phyloP scores from a whole-genome alignment of 2,329 filamentous ascomycete species.

The Massarina eburnea region DNA sequence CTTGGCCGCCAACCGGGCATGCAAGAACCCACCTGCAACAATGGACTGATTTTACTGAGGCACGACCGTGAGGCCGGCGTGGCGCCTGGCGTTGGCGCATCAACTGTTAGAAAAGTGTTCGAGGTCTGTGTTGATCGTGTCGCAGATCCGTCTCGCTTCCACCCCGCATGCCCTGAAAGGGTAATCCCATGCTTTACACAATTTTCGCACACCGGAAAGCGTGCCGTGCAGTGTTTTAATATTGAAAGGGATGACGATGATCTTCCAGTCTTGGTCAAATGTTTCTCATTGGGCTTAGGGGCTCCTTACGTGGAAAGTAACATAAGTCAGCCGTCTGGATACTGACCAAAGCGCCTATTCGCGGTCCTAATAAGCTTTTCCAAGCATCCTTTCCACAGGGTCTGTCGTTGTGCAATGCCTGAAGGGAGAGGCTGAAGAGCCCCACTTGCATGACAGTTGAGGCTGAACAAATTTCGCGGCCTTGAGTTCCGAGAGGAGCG shows the following conservation, averaged over 20 bases:
- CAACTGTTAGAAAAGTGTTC: conserved; percentile 36
- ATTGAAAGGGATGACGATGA: neutral
- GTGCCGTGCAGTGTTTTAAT: neutral
- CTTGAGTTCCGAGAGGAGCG: conserved; percentile 25
- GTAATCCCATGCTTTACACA: conserved; percentile 8
- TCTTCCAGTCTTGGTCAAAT: neutral
- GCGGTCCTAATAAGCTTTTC: conserved; percentile 21
- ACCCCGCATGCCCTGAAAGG: conserved; percentile 22
- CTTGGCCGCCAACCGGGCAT: conserved; percentile 33
- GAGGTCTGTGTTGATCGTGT: conserved; percentile 36
- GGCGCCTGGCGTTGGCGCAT: conserved; percentile 30
- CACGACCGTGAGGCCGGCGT: conserved; percentile 16
- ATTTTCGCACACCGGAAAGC: neutral
- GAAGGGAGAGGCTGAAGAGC: conserved; percentile 23
- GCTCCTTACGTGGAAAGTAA: neutral
- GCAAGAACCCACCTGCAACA: conserved; percentile 26
- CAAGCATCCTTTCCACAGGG: conserved; percentile 16
- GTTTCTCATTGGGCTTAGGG: neutral
- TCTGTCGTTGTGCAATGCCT: conserved; percentile 24
- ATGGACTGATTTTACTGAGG: conserved; percentile 33
- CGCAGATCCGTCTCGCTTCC: conserved; percentile 42
- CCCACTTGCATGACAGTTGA: conserved; percentile 30
- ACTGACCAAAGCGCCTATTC: neutral
- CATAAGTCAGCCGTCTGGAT: neutral
- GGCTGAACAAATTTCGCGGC: conserved; percentile 29